Percentiles rank a stretch among this genome's conserved stretches.
Evolutionary conservation across 1,284 basidiomycete genomes (phyloP).

Genomic region (Pyrrhoderma noxium): DNA sequence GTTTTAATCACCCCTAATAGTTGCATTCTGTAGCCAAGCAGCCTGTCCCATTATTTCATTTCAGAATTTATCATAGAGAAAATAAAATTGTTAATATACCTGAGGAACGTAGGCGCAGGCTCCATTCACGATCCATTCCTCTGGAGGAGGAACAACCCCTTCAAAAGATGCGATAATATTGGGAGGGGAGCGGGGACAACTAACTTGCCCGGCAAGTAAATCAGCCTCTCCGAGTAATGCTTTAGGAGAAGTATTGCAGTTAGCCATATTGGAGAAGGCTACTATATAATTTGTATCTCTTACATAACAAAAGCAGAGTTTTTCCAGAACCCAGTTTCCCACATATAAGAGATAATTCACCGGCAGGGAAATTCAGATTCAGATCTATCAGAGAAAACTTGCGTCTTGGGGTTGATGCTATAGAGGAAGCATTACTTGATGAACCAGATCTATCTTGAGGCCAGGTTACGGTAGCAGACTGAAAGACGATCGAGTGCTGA

Average conservation of each 20-base stretch:
- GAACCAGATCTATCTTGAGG: constrained; percentile 58
- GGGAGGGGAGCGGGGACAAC: constrained; percentile 79
- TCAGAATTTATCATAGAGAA: neutral
- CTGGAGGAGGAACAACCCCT: constrained; percentile 33
- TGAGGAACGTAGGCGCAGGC: constrained; percentile 93
- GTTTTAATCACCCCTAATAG: constrained; percentile 79
- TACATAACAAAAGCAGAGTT: constrained; percentile 69
- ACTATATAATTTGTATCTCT: constrained; percentile 18
- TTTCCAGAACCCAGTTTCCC: constrained; percentile 81
- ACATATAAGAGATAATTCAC: constrained; percentile 75
- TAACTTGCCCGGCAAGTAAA: constrained; percentile 68
- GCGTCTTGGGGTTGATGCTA: constrained; percentile 62
- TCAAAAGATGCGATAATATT: constrained; percentile 63
- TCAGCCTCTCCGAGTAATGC: constrained; percentile 91
- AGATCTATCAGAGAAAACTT: constrained; percentile 82
- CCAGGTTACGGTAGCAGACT: constrained; percentile 86
- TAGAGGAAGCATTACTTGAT: constrained; percentile 38
- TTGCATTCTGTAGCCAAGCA: constrained; percentile 87
- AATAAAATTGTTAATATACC: constrained; percentile 28
- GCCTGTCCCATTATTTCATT: constrained; percentile 30
- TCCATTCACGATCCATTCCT: constrained; percentile 71
- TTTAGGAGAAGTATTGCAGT: constrained; percentile 25
- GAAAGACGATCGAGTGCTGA: constrained; percentile 59
- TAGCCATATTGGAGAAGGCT: too few species aligned
- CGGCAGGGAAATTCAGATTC: constrained; percentile 68